phyloP scores from a whole-genome alignment of 116 monocot genomes.

The Papilionanthe hybrid region DNA sequence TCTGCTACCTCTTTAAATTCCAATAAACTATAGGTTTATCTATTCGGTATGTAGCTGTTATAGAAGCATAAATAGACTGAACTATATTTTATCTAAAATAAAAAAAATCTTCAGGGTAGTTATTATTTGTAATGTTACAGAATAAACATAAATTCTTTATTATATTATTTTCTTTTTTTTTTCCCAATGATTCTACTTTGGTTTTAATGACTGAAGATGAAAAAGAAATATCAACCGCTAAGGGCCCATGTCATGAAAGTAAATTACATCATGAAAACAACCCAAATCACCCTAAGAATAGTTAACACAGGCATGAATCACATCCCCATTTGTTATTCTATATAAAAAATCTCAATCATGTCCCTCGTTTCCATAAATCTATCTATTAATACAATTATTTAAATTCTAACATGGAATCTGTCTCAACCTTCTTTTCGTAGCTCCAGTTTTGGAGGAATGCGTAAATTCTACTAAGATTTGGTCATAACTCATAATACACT shows the following conservation, averaged over 20 bases:
- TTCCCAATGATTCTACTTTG: too few species aligned
- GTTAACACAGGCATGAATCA: not conserved
- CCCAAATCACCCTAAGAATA: not conserved
- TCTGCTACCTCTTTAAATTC: too few species aligned
- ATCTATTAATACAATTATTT: not conserved
- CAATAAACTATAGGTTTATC: too few species aligned
- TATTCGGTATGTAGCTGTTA: too few species aligned
- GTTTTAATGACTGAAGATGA: too few species aligned
- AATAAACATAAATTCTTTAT: too few species aligned
- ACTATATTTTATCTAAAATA: too few species aligned
- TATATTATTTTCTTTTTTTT: not conserved
- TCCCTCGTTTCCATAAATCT: not conserved
- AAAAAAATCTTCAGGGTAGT: too few species aligned
- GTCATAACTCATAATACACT: not conserved
- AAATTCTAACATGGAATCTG: not conserved
- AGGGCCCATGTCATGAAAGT: not conserved
- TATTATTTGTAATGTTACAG: too few species aligned
- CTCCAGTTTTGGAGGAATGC: not conserved
- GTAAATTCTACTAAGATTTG: not conserved
- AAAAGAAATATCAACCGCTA: too few species aligned
- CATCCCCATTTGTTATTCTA: not conserved
- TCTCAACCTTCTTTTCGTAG: not conserved
- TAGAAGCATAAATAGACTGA: too few species aligned
- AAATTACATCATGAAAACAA: not conserved
- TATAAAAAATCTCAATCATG: conserved; percentile 3